Conservation (phyloP, 345 rosid genomes). For the Syzygium grande region DNA sequence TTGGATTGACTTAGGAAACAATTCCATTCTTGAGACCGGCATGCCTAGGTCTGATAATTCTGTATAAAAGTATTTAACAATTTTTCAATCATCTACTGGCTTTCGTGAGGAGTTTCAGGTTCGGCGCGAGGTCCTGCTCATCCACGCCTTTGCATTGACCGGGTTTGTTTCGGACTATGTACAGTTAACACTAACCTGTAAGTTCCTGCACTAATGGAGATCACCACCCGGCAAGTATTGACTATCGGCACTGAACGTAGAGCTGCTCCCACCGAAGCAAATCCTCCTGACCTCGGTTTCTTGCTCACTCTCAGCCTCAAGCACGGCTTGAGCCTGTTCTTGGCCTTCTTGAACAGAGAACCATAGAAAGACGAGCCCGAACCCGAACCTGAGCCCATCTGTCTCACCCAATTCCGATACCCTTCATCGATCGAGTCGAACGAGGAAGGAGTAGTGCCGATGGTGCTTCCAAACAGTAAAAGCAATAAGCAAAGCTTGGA, state of each 20-base stretch:
- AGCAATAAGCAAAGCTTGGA: background rate
- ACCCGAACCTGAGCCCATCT: background rate
- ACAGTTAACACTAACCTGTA: conserved; percentile 4
- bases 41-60: background rate
- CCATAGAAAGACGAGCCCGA: fast-evolving
- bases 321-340: background rate
- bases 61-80: background rate
- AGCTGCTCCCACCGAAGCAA: background rate
- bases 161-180: background rate
- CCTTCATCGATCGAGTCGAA: background rate
- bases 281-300: background rate
- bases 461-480: background rate
- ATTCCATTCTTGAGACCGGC: background rate
- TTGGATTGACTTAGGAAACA: background rate
- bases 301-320: background rate
- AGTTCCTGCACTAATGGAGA: conserved; percentile 25
- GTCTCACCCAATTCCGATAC: background rate
- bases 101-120: background rate
- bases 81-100: background rate
- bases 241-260: conserved; percentile 14
- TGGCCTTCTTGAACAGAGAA: background rate
- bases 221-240: conserved; percentile 28
- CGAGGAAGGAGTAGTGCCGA: background rate
- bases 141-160: background rate
- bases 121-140: background rate